Base-by-base conservation (phyloP, 2,329 filamentous ascomycete species). In the Fusarium cyanostomum region DNA sequence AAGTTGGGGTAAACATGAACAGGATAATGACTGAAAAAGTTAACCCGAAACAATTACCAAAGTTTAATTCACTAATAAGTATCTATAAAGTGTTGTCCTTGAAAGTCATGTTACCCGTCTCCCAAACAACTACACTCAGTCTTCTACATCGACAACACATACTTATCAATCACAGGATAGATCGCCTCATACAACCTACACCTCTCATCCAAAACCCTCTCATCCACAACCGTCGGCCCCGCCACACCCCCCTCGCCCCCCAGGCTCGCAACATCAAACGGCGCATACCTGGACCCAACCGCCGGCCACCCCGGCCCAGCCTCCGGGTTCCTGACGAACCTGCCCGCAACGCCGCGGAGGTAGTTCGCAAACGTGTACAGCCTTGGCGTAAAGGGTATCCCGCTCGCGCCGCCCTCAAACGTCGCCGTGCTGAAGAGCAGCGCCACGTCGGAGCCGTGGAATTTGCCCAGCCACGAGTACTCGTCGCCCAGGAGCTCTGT, bases 221-320 rank as follows among this genome's bases (percentile, higher is more conserved):
- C 18, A 52, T 74, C 66, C 21, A 68, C 51, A 18, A 58, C 31
- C 24, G 56, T 63, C 24, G 54, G 37, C 7, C 67, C 66, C 11
- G 51, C 56, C 1, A 56, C 44, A 1, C 28, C 27, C 7, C 30
- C 35, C 10, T 61, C 24, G 31, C 69, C 68, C 5, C 71, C 71
- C 21, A 73, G 41, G 12, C 53, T 50, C 7, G 54, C 66, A 12
- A 68, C 45, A 35, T 72, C 71, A 9, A 59, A 59, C 6, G 67
- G 64, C n/a, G 34, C 35, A 30, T 56, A 69, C 38, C 41, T 13
- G 11, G 69, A 70, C 1, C 66, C 68, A 4, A 73, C 64, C 2
- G 38, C 59, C 13, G 60, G 58, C 72, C 71, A 75, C 1, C 71
- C 67, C 3, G 68, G 68, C 0, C 73, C 69, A 3, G 27, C 61